Base-by-base conservation (phyloP, 2,329 filamentous ascomycete species). In the Phialophora expanda region DNA sequence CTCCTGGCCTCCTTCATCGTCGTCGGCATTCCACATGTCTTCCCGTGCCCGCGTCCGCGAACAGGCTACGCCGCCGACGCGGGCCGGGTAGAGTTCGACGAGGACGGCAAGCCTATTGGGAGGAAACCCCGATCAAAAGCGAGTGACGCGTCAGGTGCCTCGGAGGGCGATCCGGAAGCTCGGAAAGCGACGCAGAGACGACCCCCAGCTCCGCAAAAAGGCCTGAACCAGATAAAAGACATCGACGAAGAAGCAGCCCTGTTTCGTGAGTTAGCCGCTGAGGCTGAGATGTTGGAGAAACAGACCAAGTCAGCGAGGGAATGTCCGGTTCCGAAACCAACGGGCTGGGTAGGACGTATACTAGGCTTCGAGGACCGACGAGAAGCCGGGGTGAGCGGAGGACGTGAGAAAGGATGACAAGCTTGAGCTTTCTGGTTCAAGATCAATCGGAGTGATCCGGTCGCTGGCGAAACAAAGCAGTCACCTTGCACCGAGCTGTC, bases 301-400 rank as follows among this genome's bases (percentile, higher is more conserved):
- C 75, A 79, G 54, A 66, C 69, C 74, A 85, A 92, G 73, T 91
- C 95, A 76, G 68, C 66, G 74, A 85, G 92, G 73, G 92, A 96
- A 76, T 99, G 95, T 75, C 95, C 95, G 0, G 88, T 99, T 12
- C 95, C 95, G 4, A 97, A 97, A 78, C 94, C 95, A 0, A 84
- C 87, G 34, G 93, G 93, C 2, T 79, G 93, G 38, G 79, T 96
- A 54, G 91, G 91, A 12, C 86, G 90, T 74, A 82, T 94, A 72
- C 79, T 95, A 68, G 71, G 71, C 8, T 69, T 71, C n/a, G 57
- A 67, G 48, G 66, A 68, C 1, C 65, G 63, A 46, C 50, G 46
- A 38, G 34, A 34, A 22, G 62, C 44, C 7, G 50, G 28, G 12
- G 53, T 26, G 28, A 63, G 62, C 26, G 57, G 57, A 30, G 62